A percentile compares a stretch with the other conserved stretches of the same genome.
Conservation (phyloP, 169 alveolate species). For the Besnoitia besnoiti region DNA sequence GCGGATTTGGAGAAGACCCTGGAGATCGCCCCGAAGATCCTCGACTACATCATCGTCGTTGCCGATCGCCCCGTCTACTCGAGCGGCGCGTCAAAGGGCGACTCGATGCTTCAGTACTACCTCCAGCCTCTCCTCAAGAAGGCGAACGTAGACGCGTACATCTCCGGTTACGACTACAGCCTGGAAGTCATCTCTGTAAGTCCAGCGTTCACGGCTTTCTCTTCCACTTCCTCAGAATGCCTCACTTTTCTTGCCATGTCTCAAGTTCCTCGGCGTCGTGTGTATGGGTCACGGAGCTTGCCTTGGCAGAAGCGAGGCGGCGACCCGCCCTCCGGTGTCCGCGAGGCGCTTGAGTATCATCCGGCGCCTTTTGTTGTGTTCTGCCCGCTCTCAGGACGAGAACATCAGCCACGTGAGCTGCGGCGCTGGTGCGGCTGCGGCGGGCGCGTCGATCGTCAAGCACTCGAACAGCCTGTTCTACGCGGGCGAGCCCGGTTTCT, state of each 20-base stretch:
- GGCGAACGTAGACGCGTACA: slow-evolving; percentile 89
- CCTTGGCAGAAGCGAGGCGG: no score
- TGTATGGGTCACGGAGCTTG: no score
- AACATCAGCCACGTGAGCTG: slow-evolving; percentile 76
- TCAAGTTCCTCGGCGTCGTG: no score
- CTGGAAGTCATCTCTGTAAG: slow-evolving; percentile 82
- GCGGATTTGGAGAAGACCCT: slow-evolving; percentile 84
- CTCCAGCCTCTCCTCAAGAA: slow-evolving; percentile 85
- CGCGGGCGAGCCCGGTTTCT: slow-evolving; percentile 83
- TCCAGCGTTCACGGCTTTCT: neutral
- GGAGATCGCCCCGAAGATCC: slow-evolving; percentile 84
- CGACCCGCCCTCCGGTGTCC: no score
- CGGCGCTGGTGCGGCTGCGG: slow-evolving; percentile 83
- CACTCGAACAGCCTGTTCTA: slow-evolving; percentile 75
- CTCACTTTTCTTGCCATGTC: no score
- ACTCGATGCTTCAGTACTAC: slow-evolving; percentile 80
- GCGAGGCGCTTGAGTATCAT: no score
- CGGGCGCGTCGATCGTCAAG: slow-evolving; percentile 74
- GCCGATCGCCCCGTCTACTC: slow-evolving; percentile 91
- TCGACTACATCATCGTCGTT: slow-evolving; percentile 87
- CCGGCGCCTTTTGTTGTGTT: no score
- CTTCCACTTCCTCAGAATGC: no score
- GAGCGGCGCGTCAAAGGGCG: slow-evolving; percentile 89
- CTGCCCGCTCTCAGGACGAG: slow-evolving; percentile 65
- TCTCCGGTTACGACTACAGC: slow-evolving; percentile 88